A percentile compares a stretch with the other conserved stretches of the same genome.
phyloP scores from a whole-genome alignment of 768 basidiomycete genomes.

The Cubamyces lactineus region DNA sequence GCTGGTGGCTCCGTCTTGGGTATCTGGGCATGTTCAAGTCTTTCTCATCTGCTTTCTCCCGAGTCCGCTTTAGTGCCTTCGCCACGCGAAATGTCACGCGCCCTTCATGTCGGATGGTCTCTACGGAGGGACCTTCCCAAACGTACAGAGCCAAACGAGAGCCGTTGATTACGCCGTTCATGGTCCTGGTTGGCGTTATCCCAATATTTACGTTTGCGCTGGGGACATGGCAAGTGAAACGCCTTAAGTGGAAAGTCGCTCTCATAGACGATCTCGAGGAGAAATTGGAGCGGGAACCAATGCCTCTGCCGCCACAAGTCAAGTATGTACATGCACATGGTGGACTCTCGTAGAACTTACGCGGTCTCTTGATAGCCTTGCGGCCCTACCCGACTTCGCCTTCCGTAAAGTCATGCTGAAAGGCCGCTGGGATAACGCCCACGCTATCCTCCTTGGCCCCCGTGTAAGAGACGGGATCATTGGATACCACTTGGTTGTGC shows the following conservation, averaged over 20 bases:
- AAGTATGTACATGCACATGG: constrained; percentile 58
- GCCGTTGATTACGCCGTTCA: constrained; percentile 68
- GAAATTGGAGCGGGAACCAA: constrained; percentile 79
- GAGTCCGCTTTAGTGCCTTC: neutral
- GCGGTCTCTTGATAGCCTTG: constrained; percentile 48
- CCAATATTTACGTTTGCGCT: constrained; percentile 90
- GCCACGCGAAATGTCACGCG: neutral
- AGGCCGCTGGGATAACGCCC: constrained; percentile 80
- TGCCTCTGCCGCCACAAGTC: constrained; percentile 79
- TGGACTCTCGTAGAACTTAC: constrained; percentile 6
- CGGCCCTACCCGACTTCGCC: constrained; percentile 83
- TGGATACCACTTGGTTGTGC: constrained; percentile 88
- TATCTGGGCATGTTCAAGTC: constrained; percentile 6
- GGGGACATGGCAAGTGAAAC: constrained; percentile 92
- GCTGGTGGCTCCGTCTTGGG: neutral
- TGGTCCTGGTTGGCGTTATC: constrained; percentile 79
- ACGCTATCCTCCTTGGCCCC: constrained; percentile 81
- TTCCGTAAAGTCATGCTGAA: constrained; percentile 82
- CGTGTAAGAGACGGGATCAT: constrained; percentile 86
- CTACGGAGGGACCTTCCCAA: constrained; percentile 15
- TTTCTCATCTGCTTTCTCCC: neutral
- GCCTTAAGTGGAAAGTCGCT: constrained; percentile 92
- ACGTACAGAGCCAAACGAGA: constrained; percentile 60
- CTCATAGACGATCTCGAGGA: constrained; percentile 93
- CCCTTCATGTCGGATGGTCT: constrained; percentile 10